phyloP scores from a whole-genome alignment of 2,329 filamentous ascomycete genomes.

The Colletotrichum melonis region DNA sequence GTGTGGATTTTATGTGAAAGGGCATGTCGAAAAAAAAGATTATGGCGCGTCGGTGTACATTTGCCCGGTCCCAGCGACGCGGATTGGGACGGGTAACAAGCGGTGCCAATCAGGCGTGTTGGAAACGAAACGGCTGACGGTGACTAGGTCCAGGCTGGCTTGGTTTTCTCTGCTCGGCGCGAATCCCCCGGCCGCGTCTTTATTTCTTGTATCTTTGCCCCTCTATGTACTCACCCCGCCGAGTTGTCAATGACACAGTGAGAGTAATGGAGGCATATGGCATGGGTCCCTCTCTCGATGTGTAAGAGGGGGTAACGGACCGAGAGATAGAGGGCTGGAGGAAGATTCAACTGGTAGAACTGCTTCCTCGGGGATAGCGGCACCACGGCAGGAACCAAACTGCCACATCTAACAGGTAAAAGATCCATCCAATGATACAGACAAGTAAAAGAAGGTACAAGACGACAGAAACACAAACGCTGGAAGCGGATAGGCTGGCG shows the following conservation, averaged over 20 bases:
- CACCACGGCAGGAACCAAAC: neutral
- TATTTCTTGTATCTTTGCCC: neutral
- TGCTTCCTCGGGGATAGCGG: slow-evolving; percentile 6
- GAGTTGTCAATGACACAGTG: neutral
- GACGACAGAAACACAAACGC: neutral
- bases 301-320: neutral
- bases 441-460: no score
- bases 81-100: slow-evolving; percentile 30
- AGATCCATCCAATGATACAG: neutral
- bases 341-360: neutral
- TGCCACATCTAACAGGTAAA: neutral
- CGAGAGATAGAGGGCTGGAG: neutral
- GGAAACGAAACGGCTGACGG: neutral
- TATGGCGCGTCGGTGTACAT: slow-evolving; percentile 21
- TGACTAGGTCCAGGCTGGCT: slow-evolving; percentile 12
- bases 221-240: no score
- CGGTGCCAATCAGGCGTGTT: slow-evolving; percentile 26
- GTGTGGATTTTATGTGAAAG: neutral
- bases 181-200: neutral
- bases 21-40: neutral
- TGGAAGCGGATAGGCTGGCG: slow-evolving; percentile 17
- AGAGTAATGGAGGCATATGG: neutral
- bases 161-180: neutral
- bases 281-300: no score
- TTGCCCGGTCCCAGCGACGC: slow-evolving; percentile 31